These are phyloP conservation scores for Hypoxylon sp. DNA, from an alignment of 2,329 filamentous ascomycete species.

Conservation along the genomic window DNA sequence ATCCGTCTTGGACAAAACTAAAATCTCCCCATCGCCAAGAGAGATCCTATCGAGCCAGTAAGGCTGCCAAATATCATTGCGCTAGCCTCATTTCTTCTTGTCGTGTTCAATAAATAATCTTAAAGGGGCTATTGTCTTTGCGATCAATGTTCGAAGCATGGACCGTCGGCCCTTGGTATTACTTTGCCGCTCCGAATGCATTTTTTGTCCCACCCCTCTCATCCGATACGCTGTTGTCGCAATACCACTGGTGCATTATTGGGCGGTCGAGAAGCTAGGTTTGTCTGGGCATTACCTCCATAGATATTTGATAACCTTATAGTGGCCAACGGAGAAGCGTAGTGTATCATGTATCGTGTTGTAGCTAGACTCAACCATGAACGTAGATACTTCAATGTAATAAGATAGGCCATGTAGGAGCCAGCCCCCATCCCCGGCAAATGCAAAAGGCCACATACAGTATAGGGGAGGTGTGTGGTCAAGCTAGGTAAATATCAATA, in stretches of 20 bases:
- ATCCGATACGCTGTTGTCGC: constrained; percentile 30
- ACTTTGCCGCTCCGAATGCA: constrained; percentile 30
- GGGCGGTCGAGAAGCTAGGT: constrained; percentile 28
- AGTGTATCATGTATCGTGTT: constrained; percentile 34
- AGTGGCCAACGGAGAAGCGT: constrained; percentile 6
- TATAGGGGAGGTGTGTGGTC: constrained; percentile 24
- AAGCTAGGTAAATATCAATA: constrained; percentile 28
- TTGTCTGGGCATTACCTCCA: constrained; percentile 29
- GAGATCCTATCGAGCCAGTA: constrained; percentile 16
- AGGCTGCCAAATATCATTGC: constrained; percentile 19
- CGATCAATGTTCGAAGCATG: constrained; percentile 13
- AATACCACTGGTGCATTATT: constrained; percentile 33
- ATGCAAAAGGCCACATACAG: constrained; percentile 37
- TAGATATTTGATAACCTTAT: constrained; percentile 29
- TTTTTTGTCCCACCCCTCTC: constrained; percentile 30
- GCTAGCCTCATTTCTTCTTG: constrained; percentile 19
- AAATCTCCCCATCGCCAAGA: constrained; percentile 23
- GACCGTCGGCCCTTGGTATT: constrained; percentile 19
- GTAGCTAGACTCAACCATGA: constrained; percentile 33
- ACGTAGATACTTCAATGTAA: constrained; percentile 33
- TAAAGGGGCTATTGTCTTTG: constrained; percentile 9
- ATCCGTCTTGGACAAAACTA: constrained; percentile 30
- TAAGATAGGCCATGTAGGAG: constrained; percentile 16
- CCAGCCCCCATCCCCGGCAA: constrained; percentile 36
- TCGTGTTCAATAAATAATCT: constrained; percentile 13